Evolutionary conservation across 2,329 filamentous ascomycete species (phyloP).

Genomic region (Chaetomium globosum): DNA sequence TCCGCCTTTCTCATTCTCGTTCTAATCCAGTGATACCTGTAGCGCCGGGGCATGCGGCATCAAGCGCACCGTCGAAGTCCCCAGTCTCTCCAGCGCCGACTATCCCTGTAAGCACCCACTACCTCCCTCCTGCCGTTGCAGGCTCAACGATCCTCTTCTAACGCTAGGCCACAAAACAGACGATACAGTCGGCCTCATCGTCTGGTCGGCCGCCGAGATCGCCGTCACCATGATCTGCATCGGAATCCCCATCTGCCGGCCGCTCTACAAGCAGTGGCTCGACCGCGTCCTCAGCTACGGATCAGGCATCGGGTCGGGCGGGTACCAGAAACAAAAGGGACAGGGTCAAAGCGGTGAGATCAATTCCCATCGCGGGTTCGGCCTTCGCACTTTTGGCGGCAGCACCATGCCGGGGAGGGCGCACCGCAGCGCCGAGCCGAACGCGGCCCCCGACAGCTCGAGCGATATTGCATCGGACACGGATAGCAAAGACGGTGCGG

Average conservation of each 20-base stretch:
- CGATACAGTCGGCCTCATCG: constrained; percentile 21
- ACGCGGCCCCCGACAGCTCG: neutral
- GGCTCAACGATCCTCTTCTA: neutral
- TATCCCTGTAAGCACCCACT: constrained; percentile 23
- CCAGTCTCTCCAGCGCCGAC: constrained; percentile 24
- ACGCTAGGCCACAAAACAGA: neutral
- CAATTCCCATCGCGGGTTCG: neutral
- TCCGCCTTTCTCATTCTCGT: neutral
- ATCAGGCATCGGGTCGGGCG: neutral
- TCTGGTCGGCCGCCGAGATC: constrained; percentile 37
- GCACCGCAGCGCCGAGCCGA: neutral
- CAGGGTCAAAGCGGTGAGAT: neutral
- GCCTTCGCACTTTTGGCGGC: constrained; percentile 1
- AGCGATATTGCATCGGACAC: neutral
- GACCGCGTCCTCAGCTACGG: neutral
- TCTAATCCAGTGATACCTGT: neutral
- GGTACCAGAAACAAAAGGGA: neutral
- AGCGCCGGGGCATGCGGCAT: constrained; percentile 33
- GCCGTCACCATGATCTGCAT: constrained; percentile 27
- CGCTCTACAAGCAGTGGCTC: constrained; percentile 12
- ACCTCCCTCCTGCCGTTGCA: neutral
- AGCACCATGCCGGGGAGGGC: neutral
- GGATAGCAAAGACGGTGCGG: neutral
- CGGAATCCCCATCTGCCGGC: constrained; percentile 12
- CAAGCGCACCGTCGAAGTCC: constrained; percentile 22